A percentile compares a stretch with the other conserved stretches of the same genome.
These are phyloP conservation scores for Rosa hybrid DNA, from an alignment of 331 rosid species.

Conservation along the genomic window DNA sequence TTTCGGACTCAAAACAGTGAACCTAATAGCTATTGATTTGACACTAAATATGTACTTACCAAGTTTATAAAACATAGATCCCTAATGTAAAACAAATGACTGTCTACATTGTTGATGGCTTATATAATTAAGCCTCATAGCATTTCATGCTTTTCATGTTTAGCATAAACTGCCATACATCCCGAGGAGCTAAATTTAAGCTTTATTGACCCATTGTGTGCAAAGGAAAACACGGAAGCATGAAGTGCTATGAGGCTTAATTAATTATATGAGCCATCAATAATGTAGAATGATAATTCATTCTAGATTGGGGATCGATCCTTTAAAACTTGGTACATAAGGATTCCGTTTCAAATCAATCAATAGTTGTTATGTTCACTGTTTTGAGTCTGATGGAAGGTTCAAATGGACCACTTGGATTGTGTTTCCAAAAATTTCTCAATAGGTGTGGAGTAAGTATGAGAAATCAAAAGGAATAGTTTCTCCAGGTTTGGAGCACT, in stretches of 20 bases:
- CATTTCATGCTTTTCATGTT: too few relatives aligned
- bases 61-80: constrained; percentile 19
- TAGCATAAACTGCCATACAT: too few relatives aligned
- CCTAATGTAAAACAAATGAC: constrained; percentile 18
- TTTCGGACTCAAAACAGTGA: constrained; percentile 20
- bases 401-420: neutral
- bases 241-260: neutral
- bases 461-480: constrained; percentile 5
- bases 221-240: too few relatives aligned
- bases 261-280: neutral
- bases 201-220: too few relatives aligned
- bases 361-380: constrained; percentile 18
- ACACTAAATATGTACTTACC: neutral
- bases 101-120: neutral
- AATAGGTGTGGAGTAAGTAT: neutral
- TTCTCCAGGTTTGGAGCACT: constrained; percentile 34
- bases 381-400: constrained; percentile 20
- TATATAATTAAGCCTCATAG: neutral
- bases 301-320: constrained; percentile 19
- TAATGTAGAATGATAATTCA: constrained; percentile 6
- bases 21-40: constrained; percentile 5
- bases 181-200: too few relatives aligned
- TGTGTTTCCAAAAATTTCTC: neutral
- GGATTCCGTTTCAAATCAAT: neutral
- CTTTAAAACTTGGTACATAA: constrained; percentile 14